Evolutionary conservation across 768 basidiomycete genomes (phyloP), one percentile per base, ranked within the genome.

Genomic region (Peribolospora kevripleyi): DNA sequence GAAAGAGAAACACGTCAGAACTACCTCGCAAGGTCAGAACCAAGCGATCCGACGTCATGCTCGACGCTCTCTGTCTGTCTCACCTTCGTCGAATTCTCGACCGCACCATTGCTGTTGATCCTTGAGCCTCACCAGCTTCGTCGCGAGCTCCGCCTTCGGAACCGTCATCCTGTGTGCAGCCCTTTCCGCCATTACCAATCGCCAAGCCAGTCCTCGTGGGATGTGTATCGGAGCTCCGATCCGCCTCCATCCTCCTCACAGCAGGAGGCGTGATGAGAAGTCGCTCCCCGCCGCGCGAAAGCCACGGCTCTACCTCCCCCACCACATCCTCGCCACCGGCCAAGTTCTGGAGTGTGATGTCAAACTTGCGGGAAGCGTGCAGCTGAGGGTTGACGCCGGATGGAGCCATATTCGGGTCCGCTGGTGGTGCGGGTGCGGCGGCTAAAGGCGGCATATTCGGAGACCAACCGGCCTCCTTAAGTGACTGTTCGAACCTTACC

Each of bases 251-350:
- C 53, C n/a, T 10, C 9, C n/a, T 50, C 53, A 36, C 10, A 11
- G 7, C 14, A 40, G 13, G 9, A 6, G 6, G 11, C 51, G 7
- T 43, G 46, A n/a, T 52, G 25, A 46, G 51, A 2, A 10, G 42
- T 43, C 5, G 46, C 52, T 69, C 72, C 2, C 71, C 72, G 42
- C 67, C 70, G 39, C 76, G 75, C 0, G 72, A 75, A 80, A 80
- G 81, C 45, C 70, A 69, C 11, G 69, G 67, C 2, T 75, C 79
- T 11, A 70, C 62, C 38, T 69, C 71, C 3, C 62, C 65, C 0
- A 71, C 71, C 1, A 72, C 74, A 5, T 64, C 63, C 48, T 73
- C 71, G 3, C 79, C 79, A 7, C 81, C 72, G n/a, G 78, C 74
- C 50, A 81, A 61, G 0, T 75, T 71, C 0, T 75, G 69, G 51